Evolutionary conservation across 768 basidiomycete species (phyloP), one percentile per base, ranked within the genome.

Genomic region (Pholiota microspora): DNA sequence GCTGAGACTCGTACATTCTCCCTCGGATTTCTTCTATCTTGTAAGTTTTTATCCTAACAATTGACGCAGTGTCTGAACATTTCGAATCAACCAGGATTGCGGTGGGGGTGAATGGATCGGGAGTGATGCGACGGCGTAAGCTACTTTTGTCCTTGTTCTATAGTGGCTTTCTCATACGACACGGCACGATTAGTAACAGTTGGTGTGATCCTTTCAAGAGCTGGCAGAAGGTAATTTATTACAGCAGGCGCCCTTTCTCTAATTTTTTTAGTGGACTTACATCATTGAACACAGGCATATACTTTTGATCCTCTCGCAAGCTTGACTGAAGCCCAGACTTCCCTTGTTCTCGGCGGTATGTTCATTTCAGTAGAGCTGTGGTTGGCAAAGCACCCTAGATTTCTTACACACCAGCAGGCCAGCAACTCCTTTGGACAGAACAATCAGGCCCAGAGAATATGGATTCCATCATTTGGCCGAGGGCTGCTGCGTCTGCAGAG

Each of bases 151-250:
- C 35, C 18, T 13, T 27, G n/a, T 7, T 28, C 40, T 40, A 18
- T 23, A 23, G 15, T 23, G 25, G 13, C 28, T n/a, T 18, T 25
- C 1, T 36, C 21, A 5, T 42, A 4, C 29, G 4, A 49, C 35
- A 15, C 18, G n/a, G 35, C 47, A 13, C 51, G 28, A 59, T 44
- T 49, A 78, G 81, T 4, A 82, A 82, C 56, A 84, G 82, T 61
- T 89, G 88, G 85, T 89, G 86, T 62, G 85, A 86, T 61, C 86
- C 87, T 0, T 89, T 85, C 81, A 89, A 89, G 68, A 83, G 83
- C 5, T 92, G 89, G 89, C 83, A 87, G 63, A 79, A 82, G 70
- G 86, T 87, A 51, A 52, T 23, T 34, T 42, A n/a, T 23, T 40
- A 18, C 13, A 32, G 12, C 13, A 23, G 8, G n/a, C 24, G n/a